Conservation (phyloP, 805 yeast species). For the Kodamaea jinghongensis region DNA sequence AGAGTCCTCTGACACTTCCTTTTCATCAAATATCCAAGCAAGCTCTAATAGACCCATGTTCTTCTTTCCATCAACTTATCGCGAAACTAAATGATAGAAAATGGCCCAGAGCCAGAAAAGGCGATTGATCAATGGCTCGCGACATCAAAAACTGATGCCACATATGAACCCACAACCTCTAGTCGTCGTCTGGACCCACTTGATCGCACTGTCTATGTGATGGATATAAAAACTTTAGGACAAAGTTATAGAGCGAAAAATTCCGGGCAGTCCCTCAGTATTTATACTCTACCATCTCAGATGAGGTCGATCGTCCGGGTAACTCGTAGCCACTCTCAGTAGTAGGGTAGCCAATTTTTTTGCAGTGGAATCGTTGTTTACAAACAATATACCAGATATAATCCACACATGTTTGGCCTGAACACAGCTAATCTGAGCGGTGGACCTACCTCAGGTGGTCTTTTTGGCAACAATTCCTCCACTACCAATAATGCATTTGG, state of each 20-base stretch:
- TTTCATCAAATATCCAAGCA: constrained; percentile 48
- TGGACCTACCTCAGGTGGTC: constrained; percentile 3
- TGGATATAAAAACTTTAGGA: constrained; percentile 58
- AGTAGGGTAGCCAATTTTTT: constrained; percentile 1
- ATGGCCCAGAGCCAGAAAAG: constrained; percentile 11
- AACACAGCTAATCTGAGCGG: constrained; percentile 6
- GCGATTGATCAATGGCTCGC: constrained; percentile 11
- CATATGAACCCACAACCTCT: constrained; percentile 12
- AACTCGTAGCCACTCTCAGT: constrained; percentile 6
- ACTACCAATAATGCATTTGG: not conserved
- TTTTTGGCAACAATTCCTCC: constrained; percentile 5
- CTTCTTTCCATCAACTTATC: constrained; percentile 48
- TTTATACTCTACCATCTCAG: constrained; percentile 8
- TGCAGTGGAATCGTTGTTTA: constrained; percentile 7
- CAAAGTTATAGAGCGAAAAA: constrained; percentile 47
- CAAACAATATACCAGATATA: constrained; percentile 1
- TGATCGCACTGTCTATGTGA: constrained; percentile 66
- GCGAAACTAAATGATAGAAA: constrained; percentile 32
- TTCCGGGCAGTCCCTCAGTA: constrained; percentile 1
- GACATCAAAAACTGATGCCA: constrained; percentile 33
- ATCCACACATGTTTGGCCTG: constrained; percentile 10
- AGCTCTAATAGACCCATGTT: constrained; percentile 44
- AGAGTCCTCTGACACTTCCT: constrained; percentile 53
- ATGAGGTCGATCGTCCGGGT: constrained; percentile 11
- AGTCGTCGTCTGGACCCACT: constrained; percentile 22